Base-by-base conservation (phyloP, 345 rosid genomes). In the Microthlaspi erraticum region DNA sequence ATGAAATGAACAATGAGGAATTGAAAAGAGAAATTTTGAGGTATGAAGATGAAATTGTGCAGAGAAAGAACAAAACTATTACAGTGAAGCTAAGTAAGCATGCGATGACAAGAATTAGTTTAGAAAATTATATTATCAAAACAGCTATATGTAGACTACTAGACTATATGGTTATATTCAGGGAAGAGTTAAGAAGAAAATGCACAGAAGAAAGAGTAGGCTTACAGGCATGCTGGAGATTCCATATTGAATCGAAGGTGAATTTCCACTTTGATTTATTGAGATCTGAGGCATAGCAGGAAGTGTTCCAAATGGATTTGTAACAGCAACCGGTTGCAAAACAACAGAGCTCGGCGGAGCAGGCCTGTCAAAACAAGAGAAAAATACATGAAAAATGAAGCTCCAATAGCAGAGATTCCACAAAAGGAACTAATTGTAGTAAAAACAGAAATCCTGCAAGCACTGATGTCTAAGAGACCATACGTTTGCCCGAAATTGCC, bases 251-350 rank as follows among this genome's bases (percentile, higher is more conserved):
- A 95, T 85, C 13, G 92, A 83, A 51, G 98, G 82, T 49, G 87
- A 80, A 44, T 84, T 85, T 74, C 97, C 98, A 66, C 83, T 82
- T 74, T 84, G 92, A 53, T 87, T 92, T 76, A 95, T 84, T 51
- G 97, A 92, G 70, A 95, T 83, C 62, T 90, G 98, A 69, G 98
- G 99, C 88, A 88, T 85, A 61, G 88, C 91, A 54, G 99, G 99
- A 55, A 95, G 97, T 10, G 91, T 87, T 52, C 99, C 99, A 69
- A 88, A 95, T 36, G 99, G 97, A 75, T 90, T 95, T 60, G 88
- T 78, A 32, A 82, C 81, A 64, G 88, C 71, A 52, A 83, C 77
- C 5, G 90, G 87, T 64, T 88, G 98, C 65, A 87, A 66, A 57
- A 73, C 80, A 45, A 85, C 73, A 72, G 95, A 54, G 81, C 53